Percentiles rank a stretch among this genome's conserved stretches.
Evolutionary conservation across 805 yeast genomes (phyloP).

Genomic region (Candida incommunis): DNA sequence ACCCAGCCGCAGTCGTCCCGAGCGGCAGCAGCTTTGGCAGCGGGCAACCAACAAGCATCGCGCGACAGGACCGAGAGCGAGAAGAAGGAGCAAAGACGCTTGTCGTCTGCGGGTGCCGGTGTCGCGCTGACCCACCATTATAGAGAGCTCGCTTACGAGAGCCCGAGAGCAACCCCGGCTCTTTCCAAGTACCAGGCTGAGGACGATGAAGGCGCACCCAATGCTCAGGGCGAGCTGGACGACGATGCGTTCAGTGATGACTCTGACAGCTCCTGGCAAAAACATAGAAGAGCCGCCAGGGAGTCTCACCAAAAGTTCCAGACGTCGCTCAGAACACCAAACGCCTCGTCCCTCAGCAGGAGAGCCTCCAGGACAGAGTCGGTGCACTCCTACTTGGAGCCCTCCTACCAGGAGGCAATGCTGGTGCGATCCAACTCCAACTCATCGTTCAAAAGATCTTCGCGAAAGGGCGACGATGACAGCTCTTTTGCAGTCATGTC

Average conservation of each 20-base stretch:
- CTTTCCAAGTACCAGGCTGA: too few species aligned
- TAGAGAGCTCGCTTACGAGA: slow-evolving; percentile 1
- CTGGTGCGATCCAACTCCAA: slow-evolving; percentile 1
- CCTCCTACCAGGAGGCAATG: background rate
- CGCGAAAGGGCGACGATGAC: background rate
- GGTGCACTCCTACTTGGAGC: background rate
- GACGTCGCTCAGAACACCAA: background rate
- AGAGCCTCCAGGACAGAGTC: background rate
- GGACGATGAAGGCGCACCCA: background rate
- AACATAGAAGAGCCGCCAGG: background rate
- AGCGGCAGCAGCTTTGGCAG: background rate
- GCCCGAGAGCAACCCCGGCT: background rate
- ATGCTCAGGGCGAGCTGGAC: background rate
- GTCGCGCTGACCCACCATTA: background rate
- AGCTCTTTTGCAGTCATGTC: background rate
- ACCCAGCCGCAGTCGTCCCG: background rate
- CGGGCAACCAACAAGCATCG: background rate
- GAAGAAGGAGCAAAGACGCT: background rate
- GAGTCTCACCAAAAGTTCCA: background rate
- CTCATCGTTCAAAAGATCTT: slow-evolving; percentile 3
- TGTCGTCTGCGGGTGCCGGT: background rate
- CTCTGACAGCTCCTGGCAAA: background rate
- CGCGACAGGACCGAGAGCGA: background rate
- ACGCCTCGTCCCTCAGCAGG: background rate
- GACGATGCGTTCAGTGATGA: background rate